Base-by-base conservation (phyloP, 2,329 filamentous ascomycete species). In the Nigrospora sphaerica region DNA sequence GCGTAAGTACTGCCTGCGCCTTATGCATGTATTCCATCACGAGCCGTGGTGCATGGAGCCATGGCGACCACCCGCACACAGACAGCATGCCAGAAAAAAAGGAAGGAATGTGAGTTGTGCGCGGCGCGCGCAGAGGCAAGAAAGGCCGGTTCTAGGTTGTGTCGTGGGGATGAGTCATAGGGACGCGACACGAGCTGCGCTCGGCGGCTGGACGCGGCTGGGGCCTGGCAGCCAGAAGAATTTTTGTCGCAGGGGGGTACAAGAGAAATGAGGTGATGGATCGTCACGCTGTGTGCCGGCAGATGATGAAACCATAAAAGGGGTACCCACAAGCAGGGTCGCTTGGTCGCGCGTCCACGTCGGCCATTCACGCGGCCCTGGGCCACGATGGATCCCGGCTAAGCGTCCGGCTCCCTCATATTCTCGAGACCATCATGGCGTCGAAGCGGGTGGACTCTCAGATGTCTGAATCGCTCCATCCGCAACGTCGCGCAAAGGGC, bases 291-390 rank as follows among this genome's bases (percentile, higher is more conserved):
- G 45, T 35, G 37, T 45, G 39, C 42, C 44, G 45, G 48, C 45
- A 46, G 23, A 49, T 49, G 45, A 49, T 46, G 42, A 49, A 49
- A 46, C 48, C 45, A 38, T 47, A 42, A 44, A 39, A 47, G 33
- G 39, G 32, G 45, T 47, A 43, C 45, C 45, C 45, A 44, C 45
- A 36, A 14, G 40, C 16, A 39, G 42, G 23, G 23, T 28, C 23
- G 23, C 23, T 28, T 28, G 23, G 23, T 28, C 23, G 23, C 23
- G 23, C 23, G 23, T 28, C 7, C 45, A 42, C 37, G 39, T 46
- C 45, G 33, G 32, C 45, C 45, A 46, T 46, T 42, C 44, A 28
- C 23, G 44, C 39, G 44, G 40, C 44, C 39, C 23, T 31, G 31
- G 37, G 36, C 34, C 36, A n/a, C 37, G 44, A 46, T 46, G 44